Percentiles rank a stretch among this genome's conserved stretches.
Conservation (phyloP, 2,329 filamentous ascomycete genomes). For the Aspergillus piperis region DNA sequence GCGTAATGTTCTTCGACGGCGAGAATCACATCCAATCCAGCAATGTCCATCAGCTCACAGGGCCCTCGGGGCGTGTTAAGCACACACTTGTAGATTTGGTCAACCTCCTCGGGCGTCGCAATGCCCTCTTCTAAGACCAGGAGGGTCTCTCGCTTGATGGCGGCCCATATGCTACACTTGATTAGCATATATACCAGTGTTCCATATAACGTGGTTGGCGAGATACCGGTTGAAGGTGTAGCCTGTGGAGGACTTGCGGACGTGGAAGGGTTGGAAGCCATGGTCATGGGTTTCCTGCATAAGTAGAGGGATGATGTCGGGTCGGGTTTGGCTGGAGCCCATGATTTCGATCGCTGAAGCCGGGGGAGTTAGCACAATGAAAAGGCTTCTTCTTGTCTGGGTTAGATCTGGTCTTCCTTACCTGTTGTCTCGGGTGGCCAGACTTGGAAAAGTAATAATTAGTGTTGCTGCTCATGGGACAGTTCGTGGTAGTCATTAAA, state of each 20-base stretch:
- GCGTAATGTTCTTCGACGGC: conserved; percentile 45
- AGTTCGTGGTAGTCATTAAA: not conserved
- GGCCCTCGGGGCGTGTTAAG: conserved; percentile 39
- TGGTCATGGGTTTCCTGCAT: conserved; percentile 32
- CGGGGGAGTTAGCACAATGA: not conserved
- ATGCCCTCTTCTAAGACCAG: conserved; percentile 39
- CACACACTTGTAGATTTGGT: conserved; percentile 41
- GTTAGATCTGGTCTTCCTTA: conserved; percentile 9
- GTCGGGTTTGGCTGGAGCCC: conserved; percentile 37
- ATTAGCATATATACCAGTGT: not conserved
- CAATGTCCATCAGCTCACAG: conserved; percentile 45
- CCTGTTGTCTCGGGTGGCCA: conserved; percentile 44
- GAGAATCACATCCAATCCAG: conserved; percentile 44
- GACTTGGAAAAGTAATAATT: conserved; percentile 24
- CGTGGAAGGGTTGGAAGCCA: conserved; percentile 42
- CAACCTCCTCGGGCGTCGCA: conserved; percentile 38
- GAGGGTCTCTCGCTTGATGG: conserved; percentile 46
- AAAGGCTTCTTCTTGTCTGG: no score
- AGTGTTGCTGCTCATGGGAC: not conserved
- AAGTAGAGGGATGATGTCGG: conserved; percentile 31
- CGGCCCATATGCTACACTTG: conserved; percentile 42
- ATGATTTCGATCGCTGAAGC: conserved; percentile 42
- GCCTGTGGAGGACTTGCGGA: conserved; percentile 39
- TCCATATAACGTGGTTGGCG: not conserved
- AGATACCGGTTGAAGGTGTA: conserved; percentile 44